A percentile compares a stretch with the other conserved stretches of the same genome.
phyloP scores from a whole-genome alignment of 441 rosid species.

The Viola pubescens region DNA sequence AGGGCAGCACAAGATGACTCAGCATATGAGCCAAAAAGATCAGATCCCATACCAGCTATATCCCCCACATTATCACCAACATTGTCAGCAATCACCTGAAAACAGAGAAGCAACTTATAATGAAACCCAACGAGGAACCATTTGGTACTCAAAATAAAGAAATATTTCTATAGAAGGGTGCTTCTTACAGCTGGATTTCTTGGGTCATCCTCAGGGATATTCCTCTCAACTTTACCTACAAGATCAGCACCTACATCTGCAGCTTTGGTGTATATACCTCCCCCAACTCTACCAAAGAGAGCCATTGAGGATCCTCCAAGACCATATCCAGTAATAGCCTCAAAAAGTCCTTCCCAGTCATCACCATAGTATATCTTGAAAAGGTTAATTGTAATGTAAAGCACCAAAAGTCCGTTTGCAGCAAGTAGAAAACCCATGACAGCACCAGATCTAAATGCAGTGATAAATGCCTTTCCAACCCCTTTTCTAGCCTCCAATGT shows the following conservation, averaged over 20 bases:
- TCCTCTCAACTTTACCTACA: conserved; percentile 34
- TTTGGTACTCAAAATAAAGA: background rate
- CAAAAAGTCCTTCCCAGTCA: conserved; percentile 78
- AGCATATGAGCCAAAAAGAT: conserved; percentile 91
- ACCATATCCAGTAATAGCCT: conserved; percentile 89
- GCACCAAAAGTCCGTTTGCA: conserved; percentile 88
- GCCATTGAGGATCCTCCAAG: conserved; percentile 99
- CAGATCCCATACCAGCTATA: conserved; percentile 98
- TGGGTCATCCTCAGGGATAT: conserved; percentile 34
- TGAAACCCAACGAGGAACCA: conserved; percentile 1
- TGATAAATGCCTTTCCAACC: conserved; percentile 86
- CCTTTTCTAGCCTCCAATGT: conserved; percentile 91
- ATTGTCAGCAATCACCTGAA: conserved; percentile 76
- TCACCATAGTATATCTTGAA: conserved; percentile 85
- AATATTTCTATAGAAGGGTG: conserved; percentile 2
- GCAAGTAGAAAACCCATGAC: conserved; percentile 99
- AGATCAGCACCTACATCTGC: conserved; percentile 37
- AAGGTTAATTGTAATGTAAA: conserved; percentile 62
- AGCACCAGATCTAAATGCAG: conserved; percentile 84
- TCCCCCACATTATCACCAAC: conserved; percentile 98
- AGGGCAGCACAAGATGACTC: conserved; percentile 92
- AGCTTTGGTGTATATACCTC: conserved; percentile 86
- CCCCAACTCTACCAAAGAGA: conserved; percentile 92
- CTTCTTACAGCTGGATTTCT: conserved; percentile 45
- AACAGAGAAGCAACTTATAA: conserved; percentile 31